Evolutionary conservation across 2,329 filamentous ascomycete genomes (phyloP), one percentile per base, ranked within the genome.

Genomic region (Rhynchosporium agropyri): DNA sequence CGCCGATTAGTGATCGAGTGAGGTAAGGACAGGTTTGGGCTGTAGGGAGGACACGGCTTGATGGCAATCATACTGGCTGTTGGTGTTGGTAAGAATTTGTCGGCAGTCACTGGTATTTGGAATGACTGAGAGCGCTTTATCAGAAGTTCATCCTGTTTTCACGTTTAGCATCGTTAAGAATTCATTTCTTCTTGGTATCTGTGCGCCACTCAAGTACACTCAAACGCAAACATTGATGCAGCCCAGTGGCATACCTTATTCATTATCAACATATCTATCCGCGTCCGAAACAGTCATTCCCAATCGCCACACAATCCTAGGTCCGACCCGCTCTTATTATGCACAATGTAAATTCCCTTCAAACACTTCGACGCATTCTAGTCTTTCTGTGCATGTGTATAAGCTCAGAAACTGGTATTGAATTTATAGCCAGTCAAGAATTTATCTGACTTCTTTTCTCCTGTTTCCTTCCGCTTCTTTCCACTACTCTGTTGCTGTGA

Each of bases 341-440:
- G n/a, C 36, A 50, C 42, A 38, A 40, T 58, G 33, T 49, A 45
- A n/a, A 36, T 33, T 13, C 20, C 40, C 36, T 46, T 38, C 15
- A 20, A 42, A 12, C 26, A 31, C 46, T 48, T 4, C 8, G 36
- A 42, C 49, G 13, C 45, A 38, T 20, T 26, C 33, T 31, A 28
- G 1, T 31, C n/a, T 33, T 42, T 42, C 43, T 51, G 8, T 31
- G 13, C 12, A 31, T 13, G 15, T 33, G 20, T 29, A 31, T 33
- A 38, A 38, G 5, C 42, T 57, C 38, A 53, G 33, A 29, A 55
- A n/a, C 60, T 33, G 9, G 33, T 51, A 38, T 43, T 49, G 54
- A 65, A 65, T 8, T 29, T n/a, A 48, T 68, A 64, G 9, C 67
- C 67, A 12, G 40, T 64, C 9, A 63, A 8, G 29, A 61, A 65